Evolutionary conservation across 768 basidiomycete genomes (phyloP).

Genomic region (Pleurotus ostreatus): DNA sequence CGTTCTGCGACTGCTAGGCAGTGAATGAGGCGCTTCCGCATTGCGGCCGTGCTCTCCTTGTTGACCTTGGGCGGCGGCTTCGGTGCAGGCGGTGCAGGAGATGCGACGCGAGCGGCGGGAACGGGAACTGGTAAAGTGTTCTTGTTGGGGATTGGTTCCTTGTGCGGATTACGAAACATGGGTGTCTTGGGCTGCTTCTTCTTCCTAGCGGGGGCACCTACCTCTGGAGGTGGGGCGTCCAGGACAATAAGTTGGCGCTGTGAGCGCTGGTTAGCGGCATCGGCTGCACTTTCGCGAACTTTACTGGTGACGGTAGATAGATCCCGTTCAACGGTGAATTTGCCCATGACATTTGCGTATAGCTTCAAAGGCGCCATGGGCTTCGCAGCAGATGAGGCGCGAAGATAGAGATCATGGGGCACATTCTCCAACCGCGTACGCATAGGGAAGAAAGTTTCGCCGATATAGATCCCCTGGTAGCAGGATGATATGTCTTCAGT

Average conservation of each 20-base stretch:
- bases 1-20: conserved; percentile 45
- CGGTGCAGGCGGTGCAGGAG: conserved; percentile 20
- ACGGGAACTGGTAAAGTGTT: conserved; percentile 22
- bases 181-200: conserved; percentile 25
- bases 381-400: conserved; percentile 52
- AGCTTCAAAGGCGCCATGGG: conserved; percentile 66
- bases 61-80: conserved; percentile 10
- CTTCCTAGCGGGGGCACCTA: conserved; percentile 27
- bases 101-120: conserved; percentile 21
- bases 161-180: conserved; percentile 37
- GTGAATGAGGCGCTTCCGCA: conserved; percentile 48
- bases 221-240: conserved; percentile 33
- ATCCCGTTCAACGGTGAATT: conserved; percentile 63
- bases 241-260: conserved; percentile 46
- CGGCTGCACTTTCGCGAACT: conserved; percentile 41
- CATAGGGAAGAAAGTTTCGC: conserved; percentile 61
- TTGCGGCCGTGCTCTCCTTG: conserved; percentile 16
- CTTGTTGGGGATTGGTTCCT: conserved; percentile 22
- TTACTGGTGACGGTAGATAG: conserved; percentile 42
- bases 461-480: conserved; percentile 61
- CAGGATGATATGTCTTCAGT: conserved; percentile 1
- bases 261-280: conserved; percentile 38
- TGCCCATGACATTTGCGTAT: conserved; percentile 71
- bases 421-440: conserved; percentile 43
- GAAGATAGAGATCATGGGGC: conserved; percentile 71